A percentile compares a stretch with the other conserved stretches of the same genome.
Conservation (phyloP, 2,329 filamentous ascomycete species). For the Penicillium sclerotiorum region DNA sequence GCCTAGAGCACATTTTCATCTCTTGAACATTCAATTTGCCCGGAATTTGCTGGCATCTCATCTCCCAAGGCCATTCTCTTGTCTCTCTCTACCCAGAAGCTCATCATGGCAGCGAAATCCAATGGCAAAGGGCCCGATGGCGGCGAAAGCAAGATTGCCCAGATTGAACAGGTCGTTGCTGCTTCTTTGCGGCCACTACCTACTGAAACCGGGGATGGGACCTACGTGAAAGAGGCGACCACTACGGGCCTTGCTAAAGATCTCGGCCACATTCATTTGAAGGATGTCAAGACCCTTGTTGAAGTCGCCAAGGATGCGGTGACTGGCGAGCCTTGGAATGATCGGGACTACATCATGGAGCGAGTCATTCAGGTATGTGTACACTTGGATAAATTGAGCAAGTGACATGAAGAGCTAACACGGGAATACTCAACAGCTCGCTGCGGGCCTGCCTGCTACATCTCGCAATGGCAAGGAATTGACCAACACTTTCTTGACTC, state of each 20-base stretch:
- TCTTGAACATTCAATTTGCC: not conserved
- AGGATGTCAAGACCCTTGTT: constrained; percentile 46
- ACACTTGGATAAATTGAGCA: not conserved
- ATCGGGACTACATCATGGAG: constrained; percentile 66
- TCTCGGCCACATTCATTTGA: constrained; percentile 50
- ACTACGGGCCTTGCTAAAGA: constrained; percentile 46
- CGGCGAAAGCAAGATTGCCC: constrained; percentile 39
- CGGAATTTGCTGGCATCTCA: not conserved
- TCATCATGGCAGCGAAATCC: not conserved
- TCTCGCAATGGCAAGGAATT: constrained; percentile 40
- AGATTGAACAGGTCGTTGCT: constrained; percentile 43
- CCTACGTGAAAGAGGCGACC: constrained; percentile 39
- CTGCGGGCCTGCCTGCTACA: constrained; percentile 40
- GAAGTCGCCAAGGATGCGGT: constrained; percentile 45
- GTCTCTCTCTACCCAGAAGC: not conserved
- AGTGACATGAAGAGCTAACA: not conserved
- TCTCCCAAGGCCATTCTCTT: not conserved
- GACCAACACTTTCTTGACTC: constrained; percentile 55
- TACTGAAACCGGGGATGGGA: constrained; percentile 44
- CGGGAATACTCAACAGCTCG: constrained; percentile 29
- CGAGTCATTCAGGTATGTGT: constrained; percentile 51
- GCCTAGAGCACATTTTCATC: not conserved
- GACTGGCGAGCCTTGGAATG: constrained; percentile 59
- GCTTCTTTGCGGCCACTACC: constrained; percentile 47
- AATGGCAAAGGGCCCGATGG: constrained; percentile 3